Percentiles rank a stretch among this genome's conserved stretches.
phyloP scores from a whole-genome alignment of 2,329 filamentous ascomycete genomes.

The Penicillium verrucosum region DNA sequence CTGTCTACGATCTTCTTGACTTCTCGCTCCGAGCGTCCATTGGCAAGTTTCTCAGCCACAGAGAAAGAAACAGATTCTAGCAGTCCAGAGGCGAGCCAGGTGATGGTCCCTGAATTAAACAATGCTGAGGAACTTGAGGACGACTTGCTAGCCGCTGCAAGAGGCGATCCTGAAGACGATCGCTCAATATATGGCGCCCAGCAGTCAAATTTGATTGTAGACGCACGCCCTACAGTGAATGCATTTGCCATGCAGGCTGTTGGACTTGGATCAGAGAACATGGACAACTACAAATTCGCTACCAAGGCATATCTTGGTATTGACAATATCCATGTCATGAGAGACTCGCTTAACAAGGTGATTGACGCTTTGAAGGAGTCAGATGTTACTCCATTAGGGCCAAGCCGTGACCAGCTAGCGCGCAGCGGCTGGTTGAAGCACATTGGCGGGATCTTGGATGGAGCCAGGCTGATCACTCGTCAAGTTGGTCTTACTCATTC shows the following conservation, averaged over 20 bases:
- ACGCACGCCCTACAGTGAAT: conserved; percentile 90
- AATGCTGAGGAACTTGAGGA: conserved; percentile 68
- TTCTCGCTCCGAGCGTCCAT: conserved; percentile 48
- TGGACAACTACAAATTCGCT: conserved; percentile 93
- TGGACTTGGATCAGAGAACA: conserved; percentile 92
- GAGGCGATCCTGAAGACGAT: conserved; percentile 59
- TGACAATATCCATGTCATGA: conserved; percentile 98
- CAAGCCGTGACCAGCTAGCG: conserved; percentile 73
- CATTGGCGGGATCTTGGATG: conserved; percentile 78
- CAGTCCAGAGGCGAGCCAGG: conserved; percentile 34
- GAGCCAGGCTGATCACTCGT: conserved; percentile 76
- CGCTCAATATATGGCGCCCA: conserved; percentile 82
- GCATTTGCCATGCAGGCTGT: conserved; percentile 91
- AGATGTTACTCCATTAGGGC: conserved; percentile 77
- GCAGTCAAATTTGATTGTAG: conserved; percentile 90
- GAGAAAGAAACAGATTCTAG: conserved; percentile 48
- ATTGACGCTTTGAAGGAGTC: conserved; percentile 89
- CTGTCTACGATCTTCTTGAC: conserved; percentile 89
- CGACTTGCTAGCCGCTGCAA: conserved; percentile 58
- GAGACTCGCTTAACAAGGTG: conserved; percentile 81
- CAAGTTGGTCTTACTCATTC: conserved; percentile 90
- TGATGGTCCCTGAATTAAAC: conserved; percentile 52
- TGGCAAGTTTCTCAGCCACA: conserved; percentile 38
- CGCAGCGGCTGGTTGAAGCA: conserved; percentile 92
- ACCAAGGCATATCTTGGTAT: conserved; percentile 92